Percentiles rank a stretch among this genome's conserved stretches.
Evolutionary conservation across 768 basidiomycete genomes (phyloP).

Genomic region (Termitomyces eurrhizus): DNA sequence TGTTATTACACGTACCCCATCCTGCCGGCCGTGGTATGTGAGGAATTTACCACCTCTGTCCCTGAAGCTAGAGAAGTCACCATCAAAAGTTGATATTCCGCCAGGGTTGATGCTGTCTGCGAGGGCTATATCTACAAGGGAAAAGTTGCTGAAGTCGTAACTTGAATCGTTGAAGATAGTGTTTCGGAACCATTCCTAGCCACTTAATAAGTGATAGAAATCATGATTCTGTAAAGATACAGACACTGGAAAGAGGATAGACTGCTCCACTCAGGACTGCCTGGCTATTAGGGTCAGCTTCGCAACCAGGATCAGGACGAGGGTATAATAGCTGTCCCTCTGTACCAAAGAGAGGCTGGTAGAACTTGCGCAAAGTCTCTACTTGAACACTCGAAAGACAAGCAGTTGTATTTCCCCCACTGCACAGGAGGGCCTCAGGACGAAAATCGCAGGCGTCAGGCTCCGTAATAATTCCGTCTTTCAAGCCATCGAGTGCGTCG

Average conservation of each 20-base stretch:
- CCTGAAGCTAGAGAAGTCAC: constrained; percentile 6
- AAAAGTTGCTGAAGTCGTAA: constrained; percentile 5
- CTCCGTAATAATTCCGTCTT: constrained; percentile 7
- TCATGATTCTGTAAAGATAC: background rate
- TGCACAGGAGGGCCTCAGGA: constrained; percentile 5
- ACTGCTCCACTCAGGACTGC: background rate
- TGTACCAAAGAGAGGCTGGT: background rate
- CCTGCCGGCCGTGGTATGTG: constrained; percentile 10
- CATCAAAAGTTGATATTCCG: constrained; percentile 4
- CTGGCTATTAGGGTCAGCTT: background rate
- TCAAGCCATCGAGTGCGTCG: constrained; percentile 3
- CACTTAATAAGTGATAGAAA: background rate
- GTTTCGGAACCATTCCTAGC: constrained; percentile 3
- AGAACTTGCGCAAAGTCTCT: background rate
- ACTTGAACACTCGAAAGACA: background rate
- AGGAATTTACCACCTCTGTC: constrained; percentile 10
- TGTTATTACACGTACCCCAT: background rate
- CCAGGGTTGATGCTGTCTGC: constrained; percentile 7
- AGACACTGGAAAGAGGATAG: background rate
- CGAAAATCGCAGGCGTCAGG: constrained; percentile 4
- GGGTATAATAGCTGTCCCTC: constrained; percentile 1
- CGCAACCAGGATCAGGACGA: constrained; percentile 6
- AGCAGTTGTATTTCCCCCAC: background rate
- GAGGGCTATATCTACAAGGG: background rate
- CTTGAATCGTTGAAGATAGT: constrained; percentile 5